Evolutionary conservation across 495 filamentous ascomycete species (phyloP), one percentile per base, ranked within the genome.

Genomic region (Aspergillus baeticus): DNA sequence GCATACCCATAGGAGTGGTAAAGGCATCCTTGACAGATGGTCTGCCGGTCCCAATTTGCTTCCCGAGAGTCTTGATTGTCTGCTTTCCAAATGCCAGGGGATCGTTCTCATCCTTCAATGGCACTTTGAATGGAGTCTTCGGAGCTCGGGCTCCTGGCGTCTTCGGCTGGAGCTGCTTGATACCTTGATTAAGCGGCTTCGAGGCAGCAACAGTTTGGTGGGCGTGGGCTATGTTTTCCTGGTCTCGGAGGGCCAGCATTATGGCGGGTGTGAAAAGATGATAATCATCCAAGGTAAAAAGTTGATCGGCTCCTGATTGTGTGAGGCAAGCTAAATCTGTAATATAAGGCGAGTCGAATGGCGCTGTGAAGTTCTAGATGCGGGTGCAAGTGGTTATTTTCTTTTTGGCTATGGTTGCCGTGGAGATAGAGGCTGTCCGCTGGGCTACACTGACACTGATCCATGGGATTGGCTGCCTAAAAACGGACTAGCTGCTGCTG

Each of bases 91-190:
- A 81, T 0, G 69, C 78, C n/a, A 76, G 64, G n/a, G 74, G 73
- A 46, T 70, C 84, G 75, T 96, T 97, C 69, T 97, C 94, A 63
- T 97, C 90, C 57, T 96, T 91, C 55, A 92, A 73, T 17, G 89
- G 85, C 26, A 92, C 70, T 63, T 89, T 93, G 67, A 92, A 84
- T 0, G 91, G 91, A 7, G 92, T 95, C 69, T 94, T 96, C 10
- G 86, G 86, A 58, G 80, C 85, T 69, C 84, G 83, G 53, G 82
- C 80, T 50, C 85, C 86, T 0, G 91, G 93, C 17, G 92, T 92
- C 75, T 95, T 96, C 21, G 89, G 81, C 58, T 83, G 80, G 37
- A 85, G 70, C 52, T 82, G 77, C 63, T 81, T 84, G 14, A 73
- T 63, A 55, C 78, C 77, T 60, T 90, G 84, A 63, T 93, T 89